These are phyloP conservation scores for Rhodotorula toruloides DNA, from an alignment of 768 basidiomycete genomes.

Conservation along the genomic window DNA sequence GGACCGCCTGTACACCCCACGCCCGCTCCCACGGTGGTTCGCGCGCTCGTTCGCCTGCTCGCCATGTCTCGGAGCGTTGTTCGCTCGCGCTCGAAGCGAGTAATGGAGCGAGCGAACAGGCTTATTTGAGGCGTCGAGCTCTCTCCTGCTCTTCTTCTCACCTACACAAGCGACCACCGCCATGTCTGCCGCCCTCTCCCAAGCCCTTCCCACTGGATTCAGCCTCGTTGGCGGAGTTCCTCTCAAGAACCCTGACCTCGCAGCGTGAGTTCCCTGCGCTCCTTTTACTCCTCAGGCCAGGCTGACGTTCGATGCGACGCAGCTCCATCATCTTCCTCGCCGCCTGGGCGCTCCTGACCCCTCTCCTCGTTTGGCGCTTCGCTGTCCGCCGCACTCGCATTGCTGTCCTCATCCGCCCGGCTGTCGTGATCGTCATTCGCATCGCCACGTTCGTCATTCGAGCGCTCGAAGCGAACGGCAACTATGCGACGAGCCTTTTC, in stretches of 20 bases:
- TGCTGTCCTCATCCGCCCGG: constrained; percentile 1
- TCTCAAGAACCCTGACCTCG: constrained; percentile 10
- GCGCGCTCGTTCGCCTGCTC: neutral
- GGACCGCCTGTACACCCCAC: too few relatives aligned
- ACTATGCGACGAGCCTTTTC: constrained; percentile 5
- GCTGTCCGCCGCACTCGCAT: neutral
- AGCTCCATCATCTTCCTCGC: constrained; percentile 26
- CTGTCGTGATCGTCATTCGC: constrained; percentile 4
- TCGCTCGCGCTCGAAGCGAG: too few relatives aligned
- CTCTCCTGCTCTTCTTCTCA: neutral
- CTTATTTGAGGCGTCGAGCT: neutral
- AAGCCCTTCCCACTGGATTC: neutral
- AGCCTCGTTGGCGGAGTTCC: constrained; percentile 25
- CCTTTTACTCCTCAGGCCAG: too few relatives aligned
- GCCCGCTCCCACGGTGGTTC: neutral
- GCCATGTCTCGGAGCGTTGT: neutral
- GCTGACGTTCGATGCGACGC: neutral
- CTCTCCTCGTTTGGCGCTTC: neutral
- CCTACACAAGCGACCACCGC: neutral
- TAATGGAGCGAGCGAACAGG: neutral
- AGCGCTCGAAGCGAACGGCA: constrained; percentile 43
- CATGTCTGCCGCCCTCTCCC: neutral
- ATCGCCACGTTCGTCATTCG: constrained; percentile 24
- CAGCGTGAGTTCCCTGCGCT: constrained; percentile 9
- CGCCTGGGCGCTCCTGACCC: constrained; percentile 1